phyloP scores from a whole-genome alignment of 1,284 basidiomycete genomes.

The Moesziomyces parantarcticus region DNA sequence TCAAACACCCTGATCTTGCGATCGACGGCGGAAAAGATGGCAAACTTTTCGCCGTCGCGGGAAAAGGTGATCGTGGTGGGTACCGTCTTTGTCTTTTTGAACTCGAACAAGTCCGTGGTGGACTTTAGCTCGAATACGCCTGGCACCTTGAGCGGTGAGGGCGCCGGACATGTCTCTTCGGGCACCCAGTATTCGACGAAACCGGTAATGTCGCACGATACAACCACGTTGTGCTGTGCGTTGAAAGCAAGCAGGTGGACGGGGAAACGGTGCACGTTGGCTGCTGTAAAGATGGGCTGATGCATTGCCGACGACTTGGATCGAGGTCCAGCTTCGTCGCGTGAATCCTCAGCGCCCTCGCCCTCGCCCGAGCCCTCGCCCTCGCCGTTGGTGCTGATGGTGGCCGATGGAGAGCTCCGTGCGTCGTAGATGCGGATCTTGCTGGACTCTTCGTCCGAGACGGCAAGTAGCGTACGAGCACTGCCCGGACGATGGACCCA shows the following conservation, averaged over 20 bases:
- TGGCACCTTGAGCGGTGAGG: constrained; percentile 54
- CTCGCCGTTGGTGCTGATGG: neutral
- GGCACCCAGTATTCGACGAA: constrained; percentile 99
- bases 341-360: neutral
- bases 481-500: constrained; percentile 93
- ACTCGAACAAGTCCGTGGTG: constrained; percentile 93
- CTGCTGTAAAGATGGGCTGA: constrained; percentile 25
- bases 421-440: constrained; percentile 91
- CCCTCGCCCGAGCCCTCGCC: neutral
- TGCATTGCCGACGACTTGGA: neutral
- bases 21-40: constrained; percentile 89
- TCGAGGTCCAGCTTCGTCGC: neutral
- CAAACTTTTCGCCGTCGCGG: constrained; percentile 86
- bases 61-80: constrained; percentile 92
- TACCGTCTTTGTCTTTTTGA: constrained; percentile 95
- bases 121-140: constrained; percentile 91
- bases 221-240: constrained; percentile 85
- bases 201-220: constrained; percentile 93
- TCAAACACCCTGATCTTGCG: constrained; percentile 93
- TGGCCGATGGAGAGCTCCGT: constrained; percentile 67
- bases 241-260: constrained; percentile 74
- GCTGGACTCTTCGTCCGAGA: constrained; percentile 82
- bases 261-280: constrained; percentile 34
- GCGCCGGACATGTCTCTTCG: constrained; percentile 79
- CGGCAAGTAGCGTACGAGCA: constrained; percentile 85